Evolutionary conservation across 331 rosid genomes (phyloP).

Genomic region (Telfairia occidentalis): DNA sequence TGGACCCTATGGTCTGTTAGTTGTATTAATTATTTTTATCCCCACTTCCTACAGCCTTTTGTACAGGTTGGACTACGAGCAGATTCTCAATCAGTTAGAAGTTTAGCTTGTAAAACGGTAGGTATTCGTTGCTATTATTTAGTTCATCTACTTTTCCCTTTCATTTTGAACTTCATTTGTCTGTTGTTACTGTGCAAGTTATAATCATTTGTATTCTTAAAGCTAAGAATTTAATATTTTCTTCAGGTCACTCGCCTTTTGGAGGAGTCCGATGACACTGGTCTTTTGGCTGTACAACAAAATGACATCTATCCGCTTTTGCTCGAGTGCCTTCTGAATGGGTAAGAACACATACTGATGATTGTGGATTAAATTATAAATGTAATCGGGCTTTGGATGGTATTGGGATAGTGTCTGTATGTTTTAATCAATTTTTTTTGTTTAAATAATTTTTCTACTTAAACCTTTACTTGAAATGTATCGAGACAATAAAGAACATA

Average conservation of each 20-base stretch:
- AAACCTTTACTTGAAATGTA: not conserved
- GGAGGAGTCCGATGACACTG: slow-evolving; percentile 33
- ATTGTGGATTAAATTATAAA: not conserved
- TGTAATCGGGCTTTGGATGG: not conserved
- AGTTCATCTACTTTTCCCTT: not conserved
- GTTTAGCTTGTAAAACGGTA: slow-evolving; percentile 82
- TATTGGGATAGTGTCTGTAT: not conserved
- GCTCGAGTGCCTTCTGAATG: slow-evolving; percentile 70
- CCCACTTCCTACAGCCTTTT: slow-evolving; percentile 44
- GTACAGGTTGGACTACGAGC: slow-evolving; percentile 77
- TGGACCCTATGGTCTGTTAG: not conserved
- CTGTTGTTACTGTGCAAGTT: not conserved
- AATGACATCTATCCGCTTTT: slow-evolving; percentile 56
- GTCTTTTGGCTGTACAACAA: slow-evolving; percentile 29
- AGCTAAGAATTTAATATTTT: not conserved
- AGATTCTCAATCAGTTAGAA: slow-evolving; percentile 65
- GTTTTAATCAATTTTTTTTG: not conserved
- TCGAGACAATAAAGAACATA: not conserved
- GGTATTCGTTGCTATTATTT: slow-evolving; percentile 8
- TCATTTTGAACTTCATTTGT: not conserved
- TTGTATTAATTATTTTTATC: not conserved
- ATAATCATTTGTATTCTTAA: not conserved
- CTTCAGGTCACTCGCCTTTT: slow-evolving; percentile 63
- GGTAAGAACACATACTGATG: slow-evolving; percentile 36
- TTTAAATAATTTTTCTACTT: not conserved